These are phyloP conservation scores for Cordyceps farinosa DNA, from an alignment of 2,329 filamentous ascomycete genomes.

Conservation along the genomic window DNA sequence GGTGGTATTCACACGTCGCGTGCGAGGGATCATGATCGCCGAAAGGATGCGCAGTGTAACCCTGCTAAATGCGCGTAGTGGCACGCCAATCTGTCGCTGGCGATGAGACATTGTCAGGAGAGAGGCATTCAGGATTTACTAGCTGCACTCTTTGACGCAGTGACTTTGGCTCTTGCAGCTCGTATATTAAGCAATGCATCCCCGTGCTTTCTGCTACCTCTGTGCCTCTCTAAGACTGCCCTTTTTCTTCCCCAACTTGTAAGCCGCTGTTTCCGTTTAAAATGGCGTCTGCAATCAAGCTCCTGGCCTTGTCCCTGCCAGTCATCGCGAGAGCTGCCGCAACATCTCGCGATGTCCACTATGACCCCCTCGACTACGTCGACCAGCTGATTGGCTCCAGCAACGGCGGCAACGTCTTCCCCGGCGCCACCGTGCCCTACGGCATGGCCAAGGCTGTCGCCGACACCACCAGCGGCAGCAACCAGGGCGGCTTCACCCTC, in stretches of 20 bases:
- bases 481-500: slow-evolving; percentile 55
- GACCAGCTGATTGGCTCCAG: slow-evolving; percentile 41
- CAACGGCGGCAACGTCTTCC: slow-evolving; percentile 42
- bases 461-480: slow-evolving; percentile 50
- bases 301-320: slow-evolving; percentile 4
- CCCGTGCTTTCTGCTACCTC: neutral
- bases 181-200: neutral
- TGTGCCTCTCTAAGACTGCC: neutral
- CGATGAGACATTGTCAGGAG: slow-evolving; percentile 6
- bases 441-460: slow-evolving; percentile 56
- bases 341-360: slow-evolving; percentile 24
- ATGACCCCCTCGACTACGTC: slow-evolving; percentile 29
- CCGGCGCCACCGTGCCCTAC: slow-evolving; percentile 42
- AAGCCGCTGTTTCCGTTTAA: neutral
- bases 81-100: slow-evolving; percentile 12
- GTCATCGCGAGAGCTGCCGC: neutral
- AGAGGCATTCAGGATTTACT: neutral
- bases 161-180: neutral
- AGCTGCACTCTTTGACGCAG: neutral
- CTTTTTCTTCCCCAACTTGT: neutral
- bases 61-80: slow-evolving; percentile 8
- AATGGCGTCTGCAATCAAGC: slow-evolving; percentile 8
- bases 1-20: slow-evolving; percentile 9
- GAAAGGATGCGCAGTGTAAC: neutral
- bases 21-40: slow-evolving; percentile 10